These are phyloP conservation scores for Lipomyces sp. DNA, from an alignment of 805 yeast genomes.

Conservation along the genomic window DNA sequence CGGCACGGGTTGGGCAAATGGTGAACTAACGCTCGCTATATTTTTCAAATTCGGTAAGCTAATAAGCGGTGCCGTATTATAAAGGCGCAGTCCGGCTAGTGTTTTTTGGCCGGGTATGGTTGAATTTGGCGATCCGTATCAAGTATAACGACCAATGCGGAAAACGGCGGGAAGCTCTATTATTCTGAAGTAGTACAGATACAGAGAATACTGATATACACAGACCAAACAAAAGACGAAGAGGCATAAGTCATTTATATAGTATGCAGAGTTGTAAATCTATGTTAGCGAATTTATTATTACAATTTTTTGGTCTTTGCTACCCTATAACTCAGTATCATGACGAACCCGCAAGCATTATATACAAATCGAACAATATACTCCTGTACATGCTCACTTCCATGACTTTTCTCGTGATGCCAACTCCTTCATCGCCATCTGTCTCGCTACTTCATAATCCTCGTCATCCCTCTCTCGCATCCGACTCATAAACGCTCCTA, in stretches of 20 bases:
- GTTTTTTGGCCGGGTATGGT: conserved; percentile 43
- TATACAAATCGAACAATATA: background rate
- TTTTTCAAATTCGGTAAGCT: conserved; percentile 41
- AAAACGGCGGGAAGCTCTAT: too few relatives aligned
- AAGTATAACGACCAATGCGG: too few relatives aligned
- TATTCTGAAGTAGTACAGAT: too few relatives aligned
- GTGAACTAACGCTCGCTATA: conserved; percentile 42
- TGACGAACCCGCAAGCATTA: background rate
- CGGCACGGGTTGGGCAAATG: conserved; percentile 35
- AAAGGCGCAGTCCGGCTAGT: conserved; percentile 44
- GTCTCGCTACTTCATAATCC: background rate
- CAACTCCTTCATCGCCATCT: conserved; percentile 1
- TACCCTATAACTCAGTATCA: background rate
- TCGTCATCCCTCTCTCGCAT: conserved; percentile 48
- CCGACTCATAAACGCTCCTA: conserved; percentile 54
- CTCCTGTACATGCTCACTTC: background rate
- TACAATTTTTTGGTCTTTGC: too few relatives aligned
- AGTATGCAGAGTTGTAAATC: too few relatives aligned
- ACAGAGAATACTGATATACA: conserved; percentile 18
- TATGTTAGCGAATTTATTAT: background rate
- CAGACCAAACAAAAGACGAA: background rate
- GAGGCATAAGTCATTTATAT: background rate
- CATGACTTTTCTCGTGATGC: background rate
- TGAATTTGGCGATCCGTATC: background rate
- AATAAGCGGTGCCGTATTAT: conserved; percentile 33